Conservation (phyloP, 768 basidiomycete genomes). For the Mycena venus region DNA sequence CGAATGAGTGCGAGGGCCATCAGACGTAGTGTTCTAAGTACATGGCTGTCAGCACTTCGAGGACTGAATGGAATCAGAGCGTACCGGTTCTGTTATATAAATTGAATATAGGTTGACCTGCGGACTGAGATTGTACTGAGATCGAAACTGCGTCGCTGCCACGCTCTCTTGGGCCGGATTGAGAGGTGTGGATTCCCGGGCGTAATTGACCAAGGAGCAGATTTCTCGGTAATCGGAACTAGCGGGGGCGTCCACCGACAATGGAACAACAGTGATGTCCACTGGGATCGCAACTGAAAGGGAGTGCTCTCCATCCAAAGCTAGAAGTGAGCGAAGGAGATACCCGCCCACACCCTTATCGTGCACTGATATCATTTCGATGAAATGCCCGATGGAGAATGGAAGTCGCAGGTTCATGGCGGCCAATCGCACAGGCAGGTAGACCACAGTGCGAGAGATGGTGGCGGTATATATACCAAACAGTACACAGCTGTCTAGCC, state of each 20-base stretch:
- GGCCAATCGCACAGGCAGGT: neutral
- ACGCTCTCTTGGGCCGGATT: too few relatives aligned
- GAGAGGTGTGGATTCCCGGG: too few relatives aligned
- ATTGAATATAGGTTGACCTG: neutral
- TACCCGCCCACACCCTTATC: neutral
- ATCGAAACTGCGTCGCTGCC: neutral
- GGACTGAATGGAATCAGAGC: too few relatives aligned
- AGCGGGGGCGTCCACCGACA: too few relatives aligned
- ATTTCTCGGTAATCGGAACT: too few relatives aligned
- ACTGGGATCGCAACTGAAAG: too few relatives aligned
- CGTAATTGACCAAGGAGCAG: too few relatives aligned
- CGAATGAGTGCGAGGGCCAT: too few relatives aligned
- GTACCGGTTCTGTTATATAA: neutral
- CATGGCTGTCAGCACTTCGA: too few relatives aligned
- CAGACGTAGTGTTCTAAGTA: too few relatives aligned
- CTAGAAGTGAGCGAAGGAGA: neutral
- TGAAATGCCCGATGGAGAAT: neutral
- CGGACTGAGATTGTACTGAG: neutral
- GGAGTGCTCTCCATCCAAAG: neutral
- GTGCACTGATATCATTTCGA: neutral
- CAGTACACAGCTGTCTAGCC: neutral
- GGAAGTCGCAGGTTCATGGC: neutral
- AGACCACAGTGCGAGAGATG: neutral
- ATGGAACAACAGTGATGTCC: too few relatives aligned
- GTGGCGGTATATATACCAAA: neutral